Evolutionary conservation across 192 early-diverging fungal species (phyloP).

Genomic region (Podila clonocystis): DNA sequence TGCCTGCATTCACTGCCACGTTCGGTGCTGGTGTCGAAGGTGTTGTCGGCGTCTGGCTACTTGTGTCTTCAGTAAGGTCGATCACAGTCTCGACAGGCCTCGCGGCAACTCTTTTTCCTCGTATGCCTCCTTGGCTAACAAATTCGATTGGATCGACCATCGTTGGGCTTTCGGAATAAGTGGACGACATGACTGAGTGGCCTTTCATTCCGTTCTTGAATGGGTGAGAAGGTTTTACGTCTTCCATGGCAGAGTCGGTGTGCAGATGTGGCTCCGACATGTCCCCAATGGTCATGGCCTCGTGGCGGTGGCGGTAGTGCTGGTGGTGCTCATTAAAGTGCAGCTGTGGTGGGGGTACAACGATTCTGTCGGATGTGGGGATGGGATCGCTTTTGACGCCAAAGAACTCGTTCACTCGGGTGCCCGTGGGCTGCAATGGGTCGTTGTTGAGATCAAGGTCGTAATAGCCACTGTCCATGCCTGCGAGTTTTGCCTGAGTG

Average conservation of each 20-base stretch:
- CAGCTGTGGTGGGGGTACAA: background rate
- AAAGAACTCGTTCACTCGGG: background rate
- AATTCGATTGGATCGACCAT: no score
- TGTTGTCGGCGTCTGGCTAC: background rate
- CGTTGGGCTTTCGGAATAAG: no score
- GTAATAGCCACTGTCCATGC: background rate
- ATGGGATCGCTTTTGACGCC: background rate
- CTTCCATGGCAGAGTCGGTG: background rate
- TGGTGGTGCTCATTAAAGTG: constrained; percentile 1
- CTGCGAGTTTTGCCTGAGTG: background rate
- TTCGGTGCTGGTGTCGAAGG: background rate
- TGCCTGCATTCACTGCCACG: background rate
- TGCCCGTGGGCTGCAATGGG: background rate
- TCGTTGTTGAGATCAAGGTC: constrained; percentile 1
- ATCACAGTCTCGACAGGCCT: background rate
- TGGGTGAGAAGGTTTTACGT: background rate
- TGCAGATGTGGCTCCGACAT: background rate
- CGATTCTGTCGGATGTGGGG: background rate
- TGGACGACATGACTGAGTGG: no score
- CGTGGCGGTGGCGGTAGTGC: background rate
- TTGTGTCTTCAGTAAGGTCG: background rate
- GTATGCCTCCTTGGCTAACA: no score
- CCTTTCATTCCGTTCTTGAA: no score
- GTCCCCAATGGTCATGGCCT: background rate
- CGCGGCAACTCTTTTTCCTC: background rate